phyloP scores from a whole-genome alignment of 1,284 basidiomycete species.

The Ustilago vetiveriae region DNA sequence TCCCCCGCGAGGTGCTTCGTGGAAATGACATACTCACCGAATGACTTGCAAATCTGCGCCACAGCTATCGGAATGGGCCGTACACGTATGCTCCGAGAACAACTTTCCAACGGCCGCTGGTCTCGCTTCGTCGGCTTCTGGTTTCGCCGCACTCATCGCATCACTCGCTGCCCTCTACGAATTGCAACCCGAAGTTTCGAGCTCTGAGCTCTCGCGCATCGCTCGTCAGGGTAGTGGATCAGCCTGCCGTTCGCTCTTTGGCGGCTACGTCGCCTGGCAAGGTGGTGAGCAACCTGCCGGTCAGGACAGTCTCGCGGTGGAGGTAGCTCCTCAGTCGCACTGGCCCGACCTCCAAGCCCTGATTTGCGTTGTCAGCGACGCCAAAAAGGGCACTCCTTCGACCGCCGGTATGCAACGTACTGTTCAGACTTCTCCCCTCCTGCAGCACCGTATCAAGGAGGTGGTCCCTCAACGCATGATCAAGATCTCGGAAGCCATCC shows the following conservation, averaged over 20 bases:
- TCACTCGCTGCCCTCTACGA: conserved; percentile 88
- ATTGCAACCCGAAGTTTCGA: conserved; percentile 73
- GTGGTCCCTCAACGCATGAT: conserved; percentile 90
- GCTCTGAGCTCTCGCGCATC: conserved; percentile 84
- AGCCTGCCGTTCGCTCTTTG: conserved; percentile 95
- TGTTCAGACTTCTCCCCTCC: conserved; percentile 86
- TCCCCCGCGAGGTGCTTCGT: no score
- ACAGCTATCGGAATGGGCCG: conserved; percentile 57
- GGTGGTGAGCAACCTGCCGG: conserved; percentile 78
- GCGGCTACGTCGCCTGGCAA: conserved; percentile 97
- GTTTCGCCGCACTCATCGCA: conserved; percentile 91
- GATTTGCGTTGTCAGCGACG: conserved; percentile 95
- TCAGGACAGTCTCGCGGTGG: conserved; percentile 84
- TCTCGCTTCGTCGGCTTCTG: conserved; percentile 94
- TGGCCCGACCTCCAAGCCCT: conserved; percentile 89
- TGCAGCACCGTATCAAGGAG: conserved; percentile 86
- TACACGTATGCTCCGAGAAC: conserved; percentile 88
- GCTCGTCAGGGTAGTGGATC: conserved; percentile 97
- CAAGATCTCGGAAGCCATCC: conserved; percentile 82
- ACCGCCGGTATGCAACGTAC: conserved; percentile 97
- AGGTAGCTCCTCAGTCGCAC: conserved; percentile 76
- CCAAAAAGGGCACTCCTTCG: conserved; percentile 94
- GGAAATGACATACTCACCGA: no score
- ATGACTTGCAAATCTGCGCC: neutral
- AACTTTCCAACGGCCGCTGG: conserved; percentile 99